phyloP scores from a whole-genome alignment of 2,329 filamentous ascomycete genomes.

The Botrytis galanthina region DNA sequence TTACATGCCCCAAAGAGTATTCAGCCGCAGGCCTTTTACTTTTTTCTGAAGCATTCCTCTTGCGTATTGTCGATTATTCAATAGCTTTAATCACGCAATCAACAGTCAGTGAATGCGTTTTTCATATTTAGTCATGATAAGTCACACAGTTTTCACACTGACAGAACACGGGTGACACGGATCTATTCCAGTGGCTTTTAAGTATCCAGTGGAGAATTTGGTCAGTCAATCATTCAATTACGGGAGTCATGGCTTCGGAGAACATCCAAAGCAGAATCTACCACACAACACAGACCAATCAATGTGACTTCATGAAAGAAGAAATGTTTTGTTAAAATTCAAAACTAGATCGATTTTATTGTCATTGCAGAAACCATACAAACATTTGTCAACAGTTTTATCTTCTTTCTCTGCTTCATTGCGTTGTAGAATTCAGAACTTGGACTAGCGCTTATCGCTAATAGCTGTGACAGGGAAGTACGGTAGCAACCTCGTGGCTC shows the following conservation, averaged over 20 bases:
- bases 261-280: too few species aligned
- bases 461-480: not conserved
- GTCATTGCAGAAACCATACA: accelerated
- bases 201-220: not conserved
- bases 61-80: not conserved
- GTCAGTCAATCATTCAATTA: not conserved
- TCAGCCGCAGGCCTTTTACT: not conserved
- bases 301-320: too few species aligned
- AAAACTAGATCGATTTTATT: not conserved
- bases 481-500: not conserved
- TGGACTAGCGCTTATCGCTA: too few species aligned
- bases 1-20: not conserved
- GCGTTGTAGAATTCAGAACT: too few species aligned
- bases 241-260: too few species aligned
- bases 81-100: not conserved
- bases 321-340: too few species aligned
- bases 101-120: not conserved
- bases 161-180: not conserved
- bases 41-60: not conserved
- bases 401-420: not conserved
- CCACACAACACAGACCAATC: too few species aligned
- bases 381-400: not conserved
- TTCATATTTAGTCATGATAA: not conserved
- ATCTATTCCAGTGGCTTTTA: not conserved
- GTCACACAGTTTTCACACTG: not conserved